These are phyloP conservation scores for Sporothrix schenckii DNA, from an alignment of 2,329 filamentous ascomycete species.

Conservation along the genomic window DNA sequence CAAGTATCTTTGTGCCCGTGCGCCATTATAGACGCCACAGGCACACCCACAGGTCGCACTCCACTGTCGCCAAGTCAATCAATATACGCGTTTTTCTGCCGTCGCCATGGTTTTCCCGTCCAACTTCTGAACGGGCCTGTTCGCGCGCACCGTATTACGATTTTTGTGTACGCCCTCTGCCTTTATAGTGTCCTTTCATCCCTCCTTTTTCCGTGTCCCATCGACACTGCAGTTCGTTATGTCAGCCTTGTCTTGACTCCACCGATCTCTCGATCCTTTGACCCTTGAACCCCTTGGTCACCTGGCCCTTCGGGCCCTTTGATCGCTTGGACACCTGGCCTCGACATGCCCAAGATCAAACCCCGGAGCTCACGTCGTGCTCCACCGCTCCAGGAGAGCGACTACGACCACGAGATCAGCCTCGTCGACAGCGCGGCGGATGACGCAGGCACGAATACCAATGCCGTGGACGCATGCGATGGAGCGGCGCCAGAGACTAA, in stretches of 20 bases:
- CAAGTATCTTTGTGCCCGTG: slow-evolving; percentile 16
- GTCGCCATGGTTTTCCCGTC: slow-evolving; percentile 9
- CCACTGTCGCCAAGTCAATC: slow-evolving; percentile 20
- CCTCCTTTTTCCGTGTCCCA: background rate
- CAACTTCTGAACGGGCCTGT: slow-evolving; percentile 19
- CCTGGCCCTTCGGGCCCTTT: background rate
- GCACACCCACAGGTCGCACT: background rate
- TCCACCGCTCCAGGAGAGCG: slow-evolving; percentile 57
- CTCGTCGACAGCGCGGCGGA: slow-evolving; percentile 60
- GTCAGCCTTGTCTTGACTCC: slow-evolving; percentile 15
- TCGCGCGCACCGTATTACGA: background rate
- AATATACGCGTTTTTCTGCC: slow-evolving; percentile 11
- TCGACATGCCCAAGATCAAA: slow-evolving; percentile 47
- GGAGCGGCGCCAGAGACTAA: background rate
- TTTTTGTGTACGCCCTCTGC: background rate
- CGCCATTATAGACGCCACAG: slow-evolving; percentile 7
- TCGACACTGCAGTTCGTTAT: slow-evolving; percentile 19
- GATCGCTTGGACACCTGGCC: background rate
- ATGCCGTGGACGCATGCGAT: slow-evolving; percentile 9
- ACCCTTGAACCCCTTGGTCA: background rate
- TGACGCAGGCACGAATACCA: background rate
- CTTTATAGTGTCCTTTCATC: background rate
- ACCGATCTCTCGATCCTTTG: slow-evolving; percentile 18
- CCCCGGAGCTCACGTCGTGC: slow-evolving; percentile 59
- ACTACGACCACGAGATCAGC: slow-evolving; percentile 72